A percentile compares a stretch with the other conserved stretches of the same genome.
Evolutionary conservation across 345 rosid genomes (phyloP).

Genomic region (Lepidium aucheri): DNA sequence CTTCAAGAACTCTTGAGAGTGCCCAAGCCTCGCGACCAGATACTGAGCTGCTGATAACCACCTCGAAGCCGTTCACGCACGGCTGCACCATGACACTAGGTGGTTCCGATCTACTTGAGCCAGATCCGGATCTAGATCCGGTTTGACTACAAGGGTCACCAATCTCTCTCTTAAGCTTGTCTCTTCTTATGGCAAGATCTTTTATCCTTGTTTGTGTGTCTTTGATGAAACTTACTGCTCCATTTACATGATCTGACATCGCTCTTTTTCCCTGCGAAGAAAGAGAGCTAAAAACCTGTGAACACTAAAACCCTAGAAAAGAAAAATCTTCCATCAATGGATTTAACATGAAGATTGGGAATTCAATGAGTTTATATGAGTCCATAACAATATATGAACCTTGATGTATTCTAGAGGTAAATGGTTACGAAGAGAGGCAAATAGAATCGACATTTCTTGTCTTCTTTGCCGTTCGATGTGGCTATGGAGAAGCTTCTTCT

Average conservation of each 20-base stretch:
- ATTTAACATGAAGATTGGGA: not conserved
- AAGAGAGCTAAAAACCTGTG: not conserved
- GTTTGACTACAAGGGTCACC: slow-evolving; percentile 4
- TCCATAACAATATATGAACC: not conserved
- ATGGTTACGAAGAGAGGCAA: slow-evolving; percentile 20
- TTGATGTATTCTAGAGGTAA: slow-evolving; percentile 25
- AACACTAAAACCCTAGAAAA: slow-evolving; percentile 13
- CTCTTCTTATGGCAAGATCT: slow-evolving; percentile 20
- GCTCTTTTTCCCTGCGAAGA: slow-evolving; percentile 39
- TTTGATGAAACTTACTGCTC: slow-evolving; percentile 31
- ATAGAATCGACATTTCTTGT: slow-evolving; percentile 25
- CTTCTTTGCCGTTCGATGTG: slow-evolving; percentile 25
- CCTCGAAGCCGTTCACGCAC: slow-evolving; percentile 29
- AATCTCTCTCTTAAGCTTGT: slow-evolving; percentile 22
- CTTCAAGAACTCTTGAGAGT: slow-evolving; percentile 28
- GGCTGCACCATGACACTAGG: slow-evolving; percentile 20
- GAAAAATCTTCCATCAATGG: not conserved
- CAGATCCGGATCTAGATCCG: slow-evolving; percentile 8
- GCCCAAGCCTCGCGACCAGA: slow-evolving; percentile 18
- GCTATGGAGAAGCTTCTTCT: slow-evolving; percentile 20
- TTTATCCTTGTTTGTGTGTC: slow-evolving; percentile 22
- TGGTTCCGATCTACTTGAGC: slow-evolving; percentile 4
- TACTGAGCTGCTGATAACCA: slow-evolving; percentile 21
- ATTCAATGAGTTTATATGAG: not conserved
- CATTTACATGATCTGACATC: slow-evolving; percentile 36